Base-by-base conservation (phyloP, 1,139 yeast species). In the Candida neerlandica region DNA sequence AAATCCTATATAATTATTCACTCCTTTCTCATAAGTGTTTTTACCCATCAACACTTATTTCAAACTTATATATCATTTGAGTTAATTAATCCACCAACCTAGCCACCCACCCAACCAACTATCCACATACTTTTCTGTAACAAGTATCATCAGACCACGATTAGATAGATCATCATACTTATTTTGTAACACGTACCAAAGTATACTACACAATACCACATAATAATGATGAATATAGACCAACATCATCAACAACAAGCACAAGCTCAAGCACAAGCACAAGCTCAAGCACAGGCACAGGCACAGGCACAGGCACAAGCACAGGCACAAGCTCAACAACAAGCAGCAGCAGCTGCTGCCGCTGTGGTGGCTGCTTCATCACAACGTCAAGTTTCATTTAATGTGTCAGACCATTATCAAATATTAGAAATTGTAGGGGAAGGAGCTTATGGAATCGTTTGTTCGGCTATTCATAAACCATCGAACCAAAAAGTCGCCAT, bases 381-480 rank as follows among this genome's bases (percentile, higher is more conserved):
- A 2, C 54, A 55, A 15, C 56, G 64, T 34, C 61, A 58, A 37
- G 63, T 69, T 2, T 56, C 62, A 2, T 70, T 65, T 53, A 68
- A 70, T 52, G 67, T 71, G 10, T 66, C 74, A 3, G 57, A 53
- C 32, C 62, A 69, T 42, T 62, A 78, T 70, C 59, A 81, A 53
- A 58, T 81, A 58, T 51, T 70, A 53, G 55, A 81, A 50, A 63
- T 80, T 64, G 55, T 77, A 4, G 80, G 80, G 3, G 71, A 70
- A 51, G 81, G 81, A 1, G 78, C 80, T 1, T 76, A 75, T 52
- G 81, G 81, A 1, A 63, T 71, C 1, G 81, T 76, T 1, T 71
- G 76, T 48, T 62, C 66, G 19, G 80, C 79, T 1, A 59, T 64
- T 12, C 77, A 76, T 51, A 61, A 60, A 41, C 75, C 78, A 1